Evolutionary conservation across 495 filamentous ascomycete genomes (phyloP).

Genomic region (Talaromyces adpressus): DNA sequence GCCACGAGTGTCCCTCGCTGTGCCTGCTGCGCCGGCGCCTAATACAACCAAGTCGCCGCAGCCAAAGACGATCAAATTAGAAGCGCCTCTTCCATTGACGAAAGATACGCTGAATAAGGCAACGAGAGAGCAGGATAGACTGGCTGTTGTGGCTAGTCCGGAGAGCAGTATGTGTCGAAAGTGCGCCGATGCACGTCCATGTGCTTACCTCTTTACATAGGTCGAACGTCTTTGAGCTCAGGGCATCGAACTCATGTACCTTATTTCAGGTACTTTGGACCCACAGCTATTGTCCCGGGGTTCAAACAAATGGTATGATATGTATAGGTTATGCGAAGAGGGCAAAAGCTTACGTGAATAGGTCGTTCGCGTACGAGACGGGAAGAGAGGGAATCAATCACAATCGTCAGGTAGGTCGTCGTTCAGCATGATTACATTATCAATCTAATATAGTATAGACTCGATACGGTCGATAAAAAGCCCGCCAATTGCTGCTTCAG

Average conservation of each 20-base stretch:
- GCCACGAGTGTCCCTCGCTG: constrained; percentile 41
- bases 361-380: constrained; percentile 59
- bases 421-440: not conserved
- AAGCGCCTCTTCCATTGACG: constrained; percentile 12
- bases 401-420: constrained; percentile 36
- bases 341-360: constrained; percentile 10
- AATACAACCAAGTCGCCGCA: constrained; percentile 13
- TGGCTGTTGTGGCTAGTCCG: constrained; percentile 25
- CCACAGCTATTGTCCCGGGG: constrained; percentile 84
- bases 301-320: constrained; percentile 75
- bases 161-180: constrained; percentile 27
- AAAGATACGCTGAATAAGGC: constrained; percentile 17
- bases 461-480: constrained; percentile 6
- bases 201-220: constrained; percentile 14
- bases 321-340: not conserved
- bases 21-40: constrained; percentile 3
- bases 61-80: constrained; percentile 11
- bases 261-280: constrained; percentile 83
- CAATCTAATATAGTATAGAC: not conserved
- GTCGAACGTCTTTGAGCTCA: constrained; percentile 35
- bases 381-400: constrained; percentile 41
- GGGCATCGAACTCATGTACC: constrained; percentile 59
- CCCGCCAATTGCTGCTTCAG: not conserved
- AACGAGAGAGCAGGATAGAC: constrained; percentile 27
- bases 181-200: not conserved